Evolutionary conservation across 192 early-diverging fungal genomes (phyloP), one percentile per base, ranked within the genome.

Genomic region (Backusella westeae): DNA sequence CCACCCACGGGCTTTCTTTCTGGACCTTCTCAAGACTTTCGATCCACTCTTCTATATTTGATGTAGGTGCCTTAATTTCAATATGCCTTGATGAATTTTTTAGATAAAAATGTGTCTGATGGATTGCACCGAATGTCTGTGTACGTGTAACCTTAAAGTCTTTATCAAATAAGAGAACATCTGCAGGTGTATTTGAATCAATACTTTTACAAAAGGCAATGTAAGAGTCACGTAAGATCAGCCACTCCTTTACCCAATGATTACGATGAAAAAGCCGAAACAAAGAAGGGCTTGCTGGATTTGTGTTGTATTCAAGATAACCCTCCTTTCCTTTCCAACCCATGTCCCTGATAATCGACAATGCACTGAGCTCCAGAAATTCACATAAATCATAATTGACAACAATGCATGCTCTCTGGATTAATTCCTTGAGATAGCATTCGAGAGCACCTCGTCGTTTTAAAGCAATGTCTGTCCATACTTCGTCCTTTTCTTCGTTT

Each of bases 301-400:
- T 89, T 32, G 89, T 82, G 34, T 88, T 90, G 29, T 89, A 87
- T 56, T 91, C 91, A 69, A 93, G 76, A 69, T 90, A 90, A 14
- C 90, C 91, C 75, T 94, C 93, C 69, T 94, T 94, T 52, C 93
- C 93, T 75, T 94, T 94, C 93, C 93, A 94, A 0, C 93, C 91
- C 83, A 93, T 91, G 65, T 93, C 91, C 74, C 88, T 92, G 41
- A 89, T 88, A 59, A 94, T 87, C 21, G 90, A 91, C 44, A 92
- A 86, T 15, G 90, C 88, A 75, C 89, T 90, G 53, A 94, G 81
- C 78, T 93, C 93, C 59, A 94, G 72, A 75, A 94, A 94, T 67
- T 90, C 92, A 79, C 91, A 92, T 9, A 94, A 75, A 72, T 94
- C 92, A 74, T 90, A 91, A 7, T 85, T 88, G 23, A 90, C 87